Evolutionary conservation across 2,329 filamentous ascomycete species (phyloP), one percentile per base, ranked within the genome.

Genomic region (Amauroascus niger): DNA sequence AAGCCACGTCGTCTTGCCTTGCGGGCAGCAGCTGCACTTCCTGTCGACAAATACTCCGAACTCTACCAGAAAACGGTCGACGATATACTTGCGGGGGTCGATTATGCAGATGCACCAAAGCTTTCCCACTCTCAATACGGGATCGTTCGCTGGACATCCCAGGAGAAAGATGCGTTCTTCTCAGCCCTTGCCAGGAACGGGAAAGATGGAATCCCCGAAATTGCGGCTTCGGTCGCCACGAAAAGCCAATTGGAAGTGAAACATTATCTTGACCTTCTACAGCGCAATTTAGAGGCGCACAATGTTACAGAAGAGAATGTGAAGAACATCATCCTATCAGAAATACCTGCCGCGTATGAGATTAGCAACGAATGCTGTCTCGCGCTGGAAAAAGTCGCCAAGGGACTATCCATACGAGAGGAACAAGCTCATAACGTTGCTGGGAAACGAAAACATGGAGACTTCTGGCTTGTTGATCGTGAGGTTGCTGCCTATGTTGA

Each of bases 181-280:
- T 73, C 78, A 13, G 77, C 80, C 0, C 67, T 94, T 2, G 74
- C 77, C 1, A 79, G 79, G 0, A 74, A 85, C 1, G 88, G 88
- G 0, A 77, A 73, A 49, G 77, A 81, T 60, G 74, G 88, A 57
- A 61, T 85, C 0, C 69, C 69, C 1, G 79, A 76, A 1, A 84
- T 96, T 53, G 76, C 87, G 1, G 62, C 69, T 7, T 74, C 78
- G 0, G 73, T 95, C 14, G 74, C 74, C 0, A 84, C 81, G 32
- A 97, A 97, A 69, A 84, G 81, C 55, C 78, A 81, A 58, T 65
- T 84, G 7, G 88, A 96, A 68, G 81, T 93, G 32, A 77, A 77
- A 26, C 79, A 85, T 49, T 89, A 89, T 64, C 66, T 94, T 3
- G 63, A 73, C 6, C 66, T 86, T 0, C 74, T 96, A 4, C 73